A percentile compares a stretch with the other conserved stretches of the same genome.
These are phyloP conservation scores for Nicotiana paniculata DNA, from an alignment of 257 asterid species.

Conservation along the genomic window DNA sequence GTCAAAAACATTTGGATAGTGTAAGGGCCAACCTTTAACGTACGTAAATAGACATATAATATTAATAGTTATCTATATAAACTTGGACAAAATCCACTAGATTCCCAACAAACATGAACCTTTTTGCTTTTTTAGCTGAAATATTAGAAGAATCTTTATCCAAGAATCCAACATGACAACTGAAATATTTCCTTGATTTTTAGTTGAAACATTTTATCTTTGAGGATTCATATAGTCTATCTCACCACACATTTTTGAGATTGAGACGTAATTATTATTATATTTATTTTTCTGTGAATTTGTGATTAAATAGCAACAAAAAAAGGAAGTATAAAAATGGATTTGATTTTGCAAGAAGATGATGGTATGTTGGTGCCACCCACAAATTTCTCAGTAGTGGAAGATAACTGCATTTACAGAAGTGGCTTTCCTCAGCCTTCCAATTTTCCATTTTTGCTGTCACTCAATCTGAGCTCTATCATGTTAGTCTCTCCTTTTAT, in stretches of 20 bases:
- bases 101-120: neutral
- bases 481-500: constrained; percentile 17
- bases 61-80: neutral
- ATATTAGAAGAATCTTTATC: neutral
- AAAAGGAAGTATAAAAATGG: constrained; percentile 8
- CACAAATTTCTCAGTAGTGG: constrained; percentile 28
- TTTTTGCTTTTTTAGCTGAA: neutral
- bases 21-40: neutral
- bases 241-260: neutral
- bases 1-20: constrained; percentile 3
- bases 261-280: neutral
- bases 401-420: constrained; percentile 32
- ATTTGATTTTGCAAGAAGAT: constrained; percentile 22
- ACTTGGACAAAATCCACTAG: neutral
- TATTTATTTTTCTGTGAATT: neutral
- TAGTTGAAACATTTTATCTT: neutral
- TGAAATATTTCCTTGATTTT: neutral
- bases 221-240: too few relatives aligned
- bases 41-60: neutral
- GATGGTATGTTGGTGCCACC: constrained; percentile 20
- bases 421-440: constrained; percentile 38
- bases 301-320: neutral
- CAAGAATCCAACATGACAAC: neutral
- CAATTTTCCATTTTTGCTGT: constrained; percentile 32
- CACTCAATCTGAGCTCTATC: constrained; percentile 34